Evolutionary conservation across 106 monocot species (phyloP).

Genomic region (Acanthochlamys bracteata): DNA sequence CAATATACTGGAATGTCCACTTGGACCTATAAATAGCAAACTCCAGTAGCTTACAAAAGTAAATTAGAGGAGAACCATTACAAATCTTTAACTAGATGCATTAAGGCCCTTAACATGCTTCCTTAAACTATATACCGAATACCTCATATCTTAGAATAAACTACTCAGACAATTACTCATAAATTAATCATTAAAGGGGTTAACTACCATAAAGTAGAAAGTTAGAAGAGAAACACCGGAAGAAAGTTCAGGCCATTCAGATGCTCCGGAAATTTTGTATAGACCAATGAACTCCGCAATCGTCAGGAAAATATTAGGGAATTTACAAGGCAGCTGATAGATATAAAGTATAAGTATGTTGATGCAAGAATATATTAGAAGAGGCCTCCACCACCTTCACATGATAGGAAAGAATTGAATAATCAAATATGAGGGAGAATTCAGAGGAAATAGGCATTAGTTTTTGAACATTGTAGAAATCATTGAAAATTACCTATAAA

Average conservation of each 20-base stretch:
- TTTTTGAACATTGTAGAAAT: slow-evolving; percentile 5
- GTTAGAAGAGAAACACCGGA: slow-evolving; percentile 60
- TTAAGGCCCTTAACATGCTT: no score
- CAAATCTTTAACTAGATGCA: no score
- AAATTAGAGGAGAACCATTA: no score
- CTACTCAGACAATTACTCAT: no score
- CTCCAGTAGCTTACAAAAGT: no score
- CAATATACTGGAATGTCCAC: no score
- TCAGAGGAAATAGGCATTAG: not conserved
- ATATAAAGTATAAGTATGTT: slow-evolving; percentile 73
- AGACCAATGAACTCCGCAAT: slow-evolving; percentile 83
- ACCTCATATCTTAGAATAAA: not conserved
- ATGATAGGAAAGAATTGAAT: slow-evolving; percentile 3
- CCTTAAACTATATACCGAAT: no score
- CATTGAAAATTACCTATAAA: slow-evolving; percentile 50
- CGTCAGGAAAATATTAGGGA: slow-evolving; percentile 37
- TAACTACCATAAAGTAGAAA: slow-evolving; percentile 80
- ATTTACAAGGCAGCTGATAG: slow-evolving; percentile 72
- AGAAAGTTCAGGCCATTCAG: slow-evolving; percentile 72
- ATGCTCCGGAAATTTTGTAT: slow-evolving; percentile 49
- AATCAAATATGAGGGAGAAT: not conserved
- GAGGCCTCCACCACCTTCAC: slow-evolving; percentile 84
- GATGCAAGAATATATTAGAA: slow-evolving; percentile 67
- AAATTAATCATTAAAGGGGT: not conserved
- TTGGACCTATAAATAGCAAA: no score